Percentiles rank a stretch among this genome's conserved stretches.
Conservation (phyloP, 495 filamentous ascomycete genomes). For the Daldinia concentrica region DNA sequence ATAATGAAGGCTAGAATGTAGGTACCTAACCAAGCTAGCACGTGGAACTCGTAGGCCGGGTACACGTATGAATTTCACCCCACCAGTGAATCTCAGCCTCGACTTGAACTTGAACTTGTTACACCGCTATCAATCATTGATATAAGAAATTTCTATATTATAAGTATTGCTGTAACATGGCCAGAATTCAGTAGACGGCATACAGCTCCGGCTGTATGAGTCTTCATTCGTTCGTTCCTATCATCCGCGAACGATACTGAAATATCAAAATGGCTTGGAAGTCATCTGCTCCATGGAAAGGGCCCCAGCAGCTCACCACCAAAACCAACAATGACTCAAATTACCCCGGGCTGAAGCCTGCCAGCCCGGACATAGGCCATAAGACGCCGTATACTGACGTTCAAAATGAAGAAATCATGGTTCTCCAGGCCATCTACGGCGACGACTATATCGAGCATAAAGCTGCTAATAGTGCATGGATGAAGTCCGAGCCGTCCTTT, state of each 20-base stretch:
- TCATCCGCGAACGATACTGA: conserved; percentile 31
- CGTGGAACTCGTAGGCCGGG: conserved; percentile 26
- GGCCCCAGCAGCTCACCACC: conserved; percentile 46
- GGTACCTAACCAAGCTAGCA: neutral
- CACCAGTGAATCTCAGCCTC: conserved; percentile 16
- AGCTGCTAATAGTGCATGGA: conserved; percentile 81
- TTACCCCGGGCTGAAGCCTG: conserved; percentile 54
- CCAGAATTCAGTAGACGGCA: conserved; percentile 43
- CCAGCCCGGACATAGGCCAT: conserved; percentile 45
- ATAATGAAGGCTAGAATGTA: neutral
- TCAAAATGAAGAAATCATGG: conserved; percentile 89
- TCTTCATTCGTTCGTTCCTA: conserved; percentile 42
- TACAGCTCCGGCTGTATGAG: conserved; percentile 47
- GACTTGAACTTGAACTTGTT: conserved; percentile 17
- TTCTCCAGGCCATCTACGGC: conserved; percentile 86
- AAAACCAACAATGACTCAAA: conserved; percentile 50
- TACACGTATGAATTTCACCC: conserved; percentile 24
- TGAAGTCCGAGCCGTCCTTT: conserved; percentile 86
- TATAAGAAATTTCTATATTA: conserved; percentile 16
- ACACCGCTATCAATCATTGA: conserved; percentile 25
- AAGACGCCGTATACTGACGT: conserved; percentile 80
- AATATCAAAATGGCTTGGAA: conserved; percentile 58
- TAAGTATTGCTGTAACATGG: conserved; percentile 40
- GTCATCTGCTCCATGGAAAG: conserved; percentile 51
- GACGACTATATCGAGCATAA: conserved; percentile 86